These are phyloP conservation scores for Dactylellina sp. DNA, from an alignment of 2,329 filamentous ascomycete genomes.

Conservation along the genomic window DNA sequence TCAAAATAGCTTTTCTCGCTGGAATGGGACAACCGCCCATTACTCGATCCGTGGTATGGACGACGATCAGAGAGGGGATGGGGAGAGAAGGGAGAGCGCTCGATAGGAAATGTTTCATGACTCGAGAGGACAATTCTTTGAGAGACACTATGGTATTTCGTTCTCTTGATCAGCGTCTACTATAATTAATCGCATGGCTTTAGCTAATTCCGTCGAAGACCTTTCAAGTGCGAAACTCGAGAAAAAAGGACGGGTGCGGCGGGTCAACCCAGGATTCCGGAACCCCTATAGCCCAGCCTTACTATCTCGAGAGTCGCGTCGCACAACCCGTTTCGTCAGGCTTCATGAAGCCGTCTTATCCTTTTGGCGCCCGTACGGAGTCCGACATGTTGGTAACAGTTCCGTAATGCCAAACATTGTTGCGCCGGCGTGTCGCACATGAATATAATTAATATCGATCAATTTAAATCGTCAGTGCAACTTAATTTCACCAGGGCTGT, in stretches of 20 bases:
- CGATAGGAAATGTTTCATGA: slow-evolving; percentile 21
- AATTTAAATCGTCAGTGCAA: slow-evolving; percentile 42
- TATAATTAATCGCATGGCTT: slow-evolving; percentile 34
- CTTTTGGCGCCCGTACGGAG: slow-evolving; percentile 28
- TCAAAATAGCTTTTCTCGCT: slow-evolving; percentile 18
- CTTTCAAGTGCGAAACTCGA: slow-evolving; percentile 37
- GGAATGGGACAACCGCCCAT: slow-evolving; percentile 41
- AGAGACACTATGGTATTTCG: slow-evolving; percentile 23
- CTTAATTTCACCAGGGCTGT: slow-evolving; percentile 11
- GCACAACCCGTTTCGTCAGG: slow-evolving; percentile 48
- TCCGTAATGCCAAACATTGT: slow-evolving; percentile 27
- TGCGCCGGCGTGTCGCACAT: slow-evolving; percentile 38
- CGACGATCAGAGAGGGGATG: slow-evolving; percentile 32
- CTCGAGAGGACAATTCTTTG: slow-evolving; percentile 27
- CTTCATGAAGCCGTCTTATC: slow-evolving; percentile 28
- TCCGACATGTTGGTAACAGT: slow-evolving; percentile 6
- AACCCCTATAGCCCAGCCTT: slow-evolving; percentile 41
- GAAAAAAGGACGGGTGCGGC: slow-evolving; percentile 24
- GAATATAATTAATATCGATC: slow-evolving; percentile 16
- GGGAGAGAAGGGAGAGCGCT: slow-evolving; percentile 9
- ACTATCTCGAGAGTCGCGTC: slow-evolving; percentile 33
- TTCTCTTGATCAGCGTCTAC: slow-evolving; percentile 25
- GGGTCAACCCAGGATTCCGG: slow-evolving; percentile 46
- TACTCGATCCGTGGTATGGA: slow-evolving; percentile 25
- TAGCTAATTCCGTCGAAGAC: slow-evolving; percentile 34